Evolutionary conservation across 345 rosid species (phyloP), one percentile per base, ranked within the genome.

Genomic region (Salix purpurea): DNA sequence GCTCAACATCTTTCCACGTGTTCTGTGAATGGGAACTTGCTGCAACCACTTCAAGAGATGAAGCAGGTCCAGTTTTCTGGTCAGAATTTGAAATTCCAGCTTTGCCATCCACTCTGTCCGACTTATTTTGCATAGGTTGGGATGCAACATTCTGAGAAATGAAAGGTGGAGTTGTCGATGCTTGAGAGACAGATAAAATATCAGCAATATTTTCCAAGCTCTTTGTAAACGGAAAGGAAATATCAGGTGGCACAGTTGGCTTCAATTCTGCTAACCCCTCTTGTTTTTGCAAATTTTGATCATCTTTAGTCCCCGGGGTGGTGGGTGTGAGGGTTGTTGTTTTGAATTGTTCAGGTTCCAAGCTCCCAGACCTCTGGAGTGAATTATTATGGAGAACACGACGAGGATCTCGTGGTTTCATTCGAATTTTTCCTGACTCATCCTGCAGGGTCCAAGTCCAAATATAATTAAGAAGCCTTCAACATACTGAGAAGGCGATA

Each of bases 341-440:
- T 82, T 89, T 89, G 24, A 83, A 65, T 82, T 86, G 90, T 56
- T 90, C 97, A 70, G 87, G 71, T 69, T 80, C 84, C 61, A 65
- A 39, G 83, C 84, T 85, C 66, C 86, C 89, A 50, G 81, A 73
- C 82, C 85, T 90, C 78, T 87, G 94, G 82, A 89, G 86, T 46
- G 82, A 23, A 77, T 83, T 85, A 46, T 86, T 90, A 77, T 91
- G 98, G 40, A 91, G 91, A 52, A 88, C 72, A 65, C 99, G 98
- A 24, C 99, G 96, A 79, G 99, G 99, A 77, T 96, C 99, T 72
- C 99, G 95, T 67, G 97, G 92, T 84, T 96, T 96, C 99, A 96
- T 94, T 70, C 95, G 90, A 69, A 91, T 85, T 84, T 88, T 91
- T 76, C 85, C 90, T 48, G 84, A 37, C 60, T 93, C 94, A 66